A percentile compares a stretch with the other conserved stretches of the same genome.
phyloP scores from a whole-genome alignment of 2,329 filamentous ascomycete genomes.

The Trichophyton benhamiae region DNA sequence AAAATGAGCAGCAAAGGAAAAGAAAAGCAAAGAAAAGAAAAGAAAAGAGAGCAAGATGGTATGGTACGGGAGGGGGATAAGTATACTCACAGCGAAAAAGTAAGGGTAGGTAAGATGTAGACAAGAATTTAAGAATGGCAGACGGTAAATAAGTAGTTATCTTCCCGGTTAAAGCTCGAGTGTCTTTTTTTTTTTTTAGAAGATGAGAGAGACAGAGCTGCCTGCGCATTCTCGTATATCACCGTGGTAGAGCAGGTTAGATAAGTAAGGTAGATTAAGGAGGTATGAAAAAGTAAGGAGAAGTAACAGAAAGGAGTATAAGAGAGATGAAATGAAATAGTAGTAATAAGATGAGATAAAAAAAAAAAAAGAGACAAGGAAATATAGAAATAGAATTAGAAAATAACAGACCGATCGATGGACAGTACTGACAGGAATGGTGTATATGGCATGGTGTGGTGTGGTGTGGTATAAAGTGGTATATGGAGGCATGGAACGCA shows the following conservation, averaged over 20 bases:
- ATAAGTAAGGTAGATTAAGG: background rate
- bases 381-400: background rate
- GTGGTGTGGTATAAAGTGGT: too few species aligned
- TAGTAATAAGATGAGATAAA: background rate
- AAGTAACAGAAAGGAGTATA: background rate
- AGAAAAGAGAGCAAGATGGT: too few species aligned
- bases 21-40: background rate
- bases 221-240: background rate
- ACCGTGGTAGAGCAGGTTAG: background rate
- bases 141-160: background rate
- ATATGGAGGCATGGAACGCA: too few species aligned
- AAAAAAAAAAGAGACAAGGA: background rate
- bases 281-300: too few species aligned
- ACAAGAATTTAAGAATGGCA: background rate
- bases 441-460: background rate
- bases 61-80: background rate
- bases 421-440: constrained; percentile 6
- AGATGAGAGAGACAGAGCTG: background rate
- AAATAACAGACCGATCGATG: constrained; percentile 3
- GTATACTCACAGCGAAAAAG: constrained; percentile 1
- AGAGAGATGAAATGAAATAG: background rate
- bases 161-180: background rate
- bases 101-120: background rate
- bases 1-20: background rate
- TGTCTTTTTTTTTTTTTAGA: background rate